phyloP scores from a whole-genome alignment of 176 grass and related monocot species.

The Eleusine coracana region DNA sequence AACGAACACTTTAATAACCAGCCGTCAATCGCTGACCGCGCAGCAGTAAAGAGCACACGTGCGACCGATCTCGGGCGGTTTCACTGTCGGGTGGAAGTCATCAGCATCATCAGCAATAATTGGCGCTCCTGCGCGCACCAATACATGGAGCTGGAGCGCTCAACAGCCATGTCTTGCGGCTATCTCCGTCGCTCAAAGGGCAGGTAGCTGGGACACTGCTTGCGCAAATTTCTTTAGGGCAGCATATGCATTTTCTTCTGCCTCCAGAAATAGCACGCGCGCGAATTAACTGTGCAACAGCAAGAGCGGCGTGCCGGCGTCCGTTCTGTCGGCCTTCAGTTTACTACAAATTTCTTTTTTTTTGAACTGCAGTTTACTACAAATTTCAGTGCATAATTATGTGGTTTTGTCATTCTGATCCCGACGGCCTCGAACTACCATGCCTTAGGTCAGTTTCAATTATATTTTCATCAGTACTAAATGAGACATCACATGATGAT shows the following conservation, averaged over 20 bases:
- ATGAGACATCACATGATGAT: too few relatives aligned
- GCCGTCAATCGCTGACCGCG: conserved; percentile 5
- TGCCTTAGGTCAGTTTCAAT: neutral
- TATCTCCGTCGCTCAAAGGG: neutral
- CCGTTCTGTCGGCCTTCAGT: conserved; percentile 3
- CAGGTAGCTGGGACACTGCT: neutral
- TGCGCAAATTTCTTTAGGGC: neutral
- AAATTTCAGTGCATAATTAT: conserved; percentile 34
- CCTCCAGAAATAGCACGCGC: neutral
- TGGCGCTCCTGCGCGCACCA: neutral
- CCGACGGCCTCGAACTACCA: neutral
- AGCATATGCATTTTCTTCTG: neutral
- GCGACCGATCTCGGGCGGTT: conserved; percentile 2
- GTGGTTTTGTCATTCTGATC: neutral
- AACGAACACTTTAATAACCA: neutral
- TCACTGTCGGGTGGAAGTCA: neutral
- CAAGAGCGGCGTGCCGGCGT: conserved; percentile 22
- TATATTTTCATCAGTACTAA: too few relatives aligned
- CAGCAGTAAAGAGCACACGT: conserved; percentile 33
- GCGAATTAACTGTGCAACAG: neutral
- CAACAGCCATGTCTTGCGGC: neutral
- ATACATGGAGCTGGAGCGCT: neutral
- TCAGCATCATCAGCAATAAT: neutral
- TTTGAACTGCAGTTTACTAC: neutral
- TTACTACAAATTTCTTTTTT: conserved; percentile 10